A percentile compares a stretch with the other conserved stretches of the same genome.
phyloP scores from a whole-genome alignment of 176 grass and related monocot genomes.

The Aegilops tauschii region DNA sequence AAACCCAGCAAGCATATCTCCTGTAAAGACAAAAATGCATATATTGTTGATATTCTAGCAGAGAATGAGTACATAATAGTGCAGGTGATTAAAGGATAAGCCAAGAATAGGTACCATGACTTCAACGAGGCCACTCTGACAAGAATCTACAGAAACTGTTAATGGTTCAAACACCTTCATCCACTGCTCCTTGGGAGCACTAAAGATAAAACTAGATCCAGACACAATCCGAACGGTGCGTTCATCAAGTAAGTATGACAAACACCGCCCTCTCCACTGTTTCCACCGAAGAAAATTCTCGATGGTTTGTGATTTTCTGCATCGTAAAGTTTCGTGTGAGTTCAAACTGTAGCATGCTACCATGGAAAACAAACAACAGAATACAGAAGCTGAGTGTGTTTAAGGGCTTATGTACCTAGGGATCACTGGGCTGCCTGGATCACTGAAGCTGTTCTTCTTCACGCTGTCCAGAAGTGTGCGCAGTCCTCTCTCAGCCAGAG shows the following conservation, averaged over 20 bases:
- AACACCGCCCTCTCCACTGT: conserved; percentile 60
- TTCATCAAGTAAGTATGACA: conserved; percentile 66
- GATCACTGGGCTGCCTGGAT: neutral
- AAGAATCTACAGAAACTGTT: conserved; percentile 27
- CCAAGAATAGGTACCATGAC: conserved; percentile 47
- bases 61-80: neutral
- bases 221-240: conserved; percentile 61
- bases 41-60: conserved; percentile 11
- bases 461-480: conserved; percentile 29
- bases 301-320: conserved; percentile 39
- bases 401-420: conserved; percentile 23
- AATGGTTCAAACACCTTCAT: conserved; percentile 57
- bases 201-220: conserved; percentile 79
- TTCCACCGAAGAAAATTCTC: conserved; percentile 50
- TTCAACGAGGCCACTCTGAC: conserved; percentile 47
- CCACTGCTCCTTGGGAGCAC: conserved; percentile 69
- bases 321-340: conserved; percentile 9
- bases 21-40: conserved; percentile 28
- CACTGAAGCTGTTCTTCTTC: conserved; percentile 15
- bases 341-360: conserved; percentile 4
- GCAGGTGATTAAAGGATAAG: neutral
- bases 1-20: conserved; percentile 78
- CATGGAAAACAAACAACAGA: neutral
- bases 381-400: neutral
- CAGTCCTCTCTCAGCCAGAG: conserved; percentile 47